These are phyloP conservation scores for Citrus trifoliata DNA, from an alignment of 345 rosid species.

Conservation along the genomic window DNA sequence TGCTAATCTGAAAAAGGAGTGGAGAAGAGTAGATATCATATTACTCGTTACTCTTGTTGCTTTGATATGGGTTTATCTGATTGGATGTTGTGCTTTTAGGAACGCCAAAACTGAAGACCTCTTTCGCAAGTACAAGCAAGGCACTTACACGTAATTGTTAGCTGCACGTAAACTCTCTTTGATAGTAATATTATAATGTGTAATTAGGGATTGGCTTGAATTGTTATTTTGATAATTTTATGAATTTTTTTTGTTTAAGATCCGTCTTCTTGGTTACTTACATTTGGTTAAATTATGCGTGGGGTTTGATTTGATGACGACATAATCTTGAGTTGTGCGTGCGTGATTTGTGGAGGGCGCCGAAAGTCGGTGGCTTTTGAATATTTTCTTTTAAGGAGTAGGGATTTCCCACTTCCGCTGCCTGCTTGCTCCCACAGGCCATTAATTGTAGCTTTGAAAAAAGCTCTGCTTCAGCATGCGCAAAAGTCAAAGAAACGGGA, in stretches of 20 bases:
- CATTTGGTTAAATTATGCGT: too few species aligned
- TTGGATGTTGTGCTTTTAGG: conserved; percentile 79
- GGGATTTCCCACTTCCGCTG: neutral
- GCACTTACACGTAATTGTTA: conserved; percentile 45
- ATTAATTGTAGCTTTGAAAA: too few species aligned
- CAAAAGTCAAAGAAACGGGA: too few species aligned
- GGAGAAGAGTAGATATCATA: conserved; percentile 67
- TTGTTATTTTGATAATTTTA: neutral
- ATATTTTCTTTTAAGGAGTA: neutral
- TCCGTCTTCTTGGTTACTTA: neutral
- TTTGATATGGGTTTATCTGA: conserved; percentile 52
- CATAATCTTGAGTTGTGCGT: neutral
- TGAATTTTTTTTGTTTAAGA: neutral
- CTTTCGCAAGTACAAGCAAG: conserved; percentile 78
- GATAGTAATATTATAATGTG: neutral
- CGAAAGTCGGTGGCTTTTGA: conserved; percentile 30
- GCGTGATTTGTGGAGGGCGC: conserved; percentile 26
- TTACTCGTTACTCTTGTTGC: conserved; percentile 58
- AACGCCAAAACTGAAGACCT: conserved; percentile 81
- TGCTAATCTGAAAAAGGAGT: conserved; percentile 63
- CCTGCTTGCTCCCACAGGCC: neutral
- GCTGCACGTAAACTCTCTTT: neutral
- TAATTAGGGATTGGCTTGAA: neutral
- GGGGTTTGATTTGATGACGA: neutral
- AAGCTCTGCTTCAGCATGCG: too few species aligned